Evolutionary conservation across 2,329 filamentous ascomycete genomes (phyloP), one percentile per base, ranked within the genome.

Genomic region (Apiospora rasikravindrae): DNA sequence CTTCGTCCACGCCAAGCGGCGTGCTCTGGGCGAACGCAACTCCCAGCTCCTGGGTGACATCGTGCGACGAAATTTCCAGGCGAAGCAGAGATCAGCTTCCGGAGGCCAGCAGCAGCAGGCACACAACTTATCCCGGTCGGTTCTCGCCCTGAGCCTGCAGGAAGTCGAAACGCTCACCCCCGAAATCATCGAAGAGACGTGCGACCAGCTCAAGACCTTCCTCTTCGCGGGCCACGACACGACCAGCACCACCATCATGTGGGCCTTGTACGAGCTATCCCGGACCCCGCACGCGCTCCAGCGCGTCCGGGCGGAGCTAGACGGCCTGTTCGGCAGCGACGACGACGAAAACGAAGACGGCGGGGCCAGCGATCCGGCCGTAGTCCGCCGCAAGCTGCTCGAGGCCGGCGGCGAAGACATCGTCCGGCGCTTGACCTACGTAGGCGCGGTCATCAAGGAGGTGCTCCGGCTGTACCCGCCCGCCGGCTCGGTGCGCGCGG

Each of bases 381-480:
- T 49, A 22, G 45, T 49, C 51, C 75, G 70, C 14, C 69, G 73
- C 26, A 80, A 80, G 70, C 74, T 75, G 42, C 71, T 74, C 0
- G 75, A 73, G 10, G 40, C 22, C 45, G 45, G 45, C 45, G 81
- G 78, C 14, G 77, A 78, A 0, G 81, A 82, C 19, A 66, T 81
- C 1, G 73, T 83, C 29, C 72, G 74, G 29, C 76, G 76, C 19
- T 82, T 84, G 81, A 68, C 75, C 0, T 84, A 83, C 73, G 79
- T 77, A 5, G 76, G 79, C 10, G 82, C 82, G 13, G 80, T 84
- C 13, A 79, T 84, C 69, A 83, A 84, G 73, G 83, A 85, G 70
- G 75, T 74, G 0, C 75, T 84, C 8, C 76, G 82, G 0, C 73
- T 84, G 22, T 78, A 82, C 44, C 80, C 83, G 0, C 80, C 82